phyloP scores from a whole-genome alignment of 2,329 filamentous ascomycete genomes.

The Penicillium griseofulvum region DNA sequence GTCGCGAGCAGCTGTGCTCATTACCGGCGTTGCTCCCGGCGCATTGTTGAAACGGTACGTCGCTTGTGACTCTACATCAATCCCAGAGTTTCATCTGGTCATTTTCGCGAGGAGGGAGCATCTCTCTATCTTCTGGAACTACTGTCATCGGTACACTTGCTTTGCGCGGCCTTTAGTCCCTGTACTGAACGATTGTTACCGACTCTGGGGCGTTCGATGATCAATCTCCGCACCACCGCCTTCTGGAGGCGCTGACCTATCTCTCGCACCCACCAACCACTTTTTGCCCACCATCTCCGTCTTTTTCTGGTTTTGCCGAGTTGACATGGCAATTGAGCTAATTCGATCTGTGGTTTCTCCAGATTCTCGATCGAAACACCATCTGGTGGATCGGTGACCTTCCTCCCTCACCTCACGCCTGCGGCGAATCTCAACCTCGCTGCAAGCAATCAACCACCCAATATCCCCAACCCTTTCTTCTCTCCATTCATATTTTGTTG shows the following conservation, averaged over 20 bases:
- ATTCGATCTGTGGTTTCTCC: constrained; percentile 20
- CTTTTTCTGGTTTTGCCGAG: constrained; percentile 4
- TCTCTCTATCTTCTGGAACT: neutral
- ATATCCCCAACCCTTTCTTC: neutral
- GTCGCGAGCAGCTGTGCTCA: constrained; percentile 36
- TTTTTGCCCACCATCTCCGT: constrained; percentile 16
- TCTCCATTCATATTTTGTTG: neutral
- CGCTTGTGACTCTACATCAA: constrained; percentile 19
- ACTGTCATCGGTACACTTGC: constrained; percentile 8
- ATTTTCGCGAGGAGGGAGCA: neutral
- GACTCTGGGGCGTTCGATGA: constrained; percentile 32
- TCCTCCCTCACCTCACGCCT: constrained; percentile 16
- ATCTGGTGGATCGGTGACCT: constrained; percentile 19
- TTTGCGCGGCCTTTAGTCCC: constrained; percentile 23
- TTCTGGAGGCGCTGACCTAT: constrained; percentile 30
- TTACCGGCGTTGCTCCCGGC: constrained; percentile 31
- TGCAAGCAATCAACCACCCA: constrained; percentile 17
- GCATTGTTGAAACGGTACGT: constrained; percentile 41
- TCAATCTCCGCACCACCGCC: constrained; percentile 43
- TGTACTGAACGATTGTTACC: constrained; percentile 22
- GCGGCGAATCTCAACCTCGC: constrained; percentile 16
- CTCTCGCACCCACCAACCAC: constrained; percentile 20
- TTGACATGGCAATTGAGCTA: constrained; percentile 27
- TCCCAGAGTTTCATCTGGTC: constrained; percentile 4
- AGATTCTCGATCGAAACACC: constrained; percentile 18